Percentiles rank a stretch among this genome's conserved stretches.
phyloP scores from a whole-genome alignment of 176 grass and related monocot species.

The Carex pumila region DNA sequence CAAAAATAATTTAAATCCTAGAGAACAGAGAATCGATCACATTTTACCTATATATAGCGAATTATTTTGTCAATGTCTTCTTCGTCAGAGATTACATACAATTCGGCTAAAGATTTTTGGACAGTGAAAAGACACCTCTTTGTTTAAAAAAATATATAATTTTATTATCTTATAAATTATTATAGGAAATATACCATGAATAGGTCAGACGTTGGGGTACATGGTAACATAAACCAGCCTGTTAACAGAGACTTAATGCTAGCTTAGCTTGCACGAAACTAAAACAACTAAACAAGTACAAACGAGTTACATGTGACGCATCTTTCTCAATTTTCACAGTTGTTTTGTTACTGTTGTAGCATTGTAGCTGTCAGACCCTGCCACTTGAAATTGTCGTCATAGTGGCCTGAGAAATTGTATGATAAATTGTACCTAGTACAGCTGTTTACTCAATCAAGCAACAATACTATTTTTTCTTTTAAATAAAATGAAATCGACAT shows the following conservation, averaged over 20 bases:
- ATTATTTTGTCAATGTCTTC: too few relatives aligned
- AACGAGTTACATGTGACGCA: neutral
- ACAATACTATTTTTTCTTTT: neutral
- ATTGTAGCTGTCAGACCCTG: neutral
- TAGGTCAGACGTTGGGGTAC: neutral
- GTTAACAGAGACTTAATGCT: neutral
- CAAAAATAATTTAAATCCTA: neutral
- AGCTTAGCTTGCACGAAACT: neutral
- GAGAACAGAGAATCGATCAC: too few relatives aligned
- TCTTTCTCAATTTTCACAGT: neutral
- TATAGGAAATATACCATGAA: neutral
- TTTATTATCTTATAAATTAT: too few relatives aligned
- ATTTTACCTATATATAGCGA: too few relatives aligned
- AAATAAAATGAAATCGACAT: too few relatives aligned
- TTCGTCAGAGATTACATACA: too few relatives aligned
- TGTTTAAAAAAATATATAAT: too few relatives aligned
- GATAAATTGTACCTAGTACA: neutral
- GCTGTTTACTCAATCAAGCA: neutral
- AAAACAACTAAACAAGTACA: neutral
- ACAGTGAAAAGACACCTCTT: too few relatives aligned
- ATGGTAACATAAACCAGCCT: neutral
- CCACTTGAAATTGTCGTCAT: neutral
- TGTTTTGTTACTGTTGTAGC: neutral
- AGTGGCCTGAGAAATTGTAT: neutral
- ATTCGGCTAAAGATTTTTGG: too few relatives aligned